Evolutionary conservation across 352 stramenopile genomes (phyloP), one percentile per base, ranked within the genome.

Genomic region (Phytophthora foliorum): DNA sequence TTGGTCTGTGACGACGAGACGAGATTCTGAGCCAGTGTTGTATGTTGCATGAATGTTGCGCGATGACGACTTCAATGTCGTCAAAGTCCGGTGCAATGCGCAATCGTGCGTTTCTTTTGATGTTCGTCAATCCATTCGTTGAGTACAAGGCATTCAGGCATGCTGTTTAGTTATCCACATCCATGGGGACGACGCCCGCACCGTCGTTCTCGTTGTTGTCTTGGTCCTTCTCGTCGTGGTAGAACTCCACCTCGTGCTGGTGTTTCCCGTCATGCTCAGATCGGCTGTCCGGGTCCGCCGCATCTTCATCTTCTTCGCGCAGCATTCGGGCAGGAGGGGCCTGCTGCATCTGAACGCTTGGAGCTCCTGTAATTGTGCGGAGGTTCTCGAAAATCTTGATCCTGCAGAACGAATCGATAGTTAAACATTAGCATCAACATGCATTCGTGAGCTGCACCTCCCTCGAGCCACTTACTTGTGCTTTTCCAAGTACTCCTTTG

Each of bases 321-420:
- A 93, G 63, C 73, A 91, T 89, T 36, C 72, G 76, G 13, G 69
- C 80, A 11, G 84, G 84, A 2, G 87, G 86, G 8, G 84, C 78
- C 52, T 88, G 71, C 5, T 71, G 79, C 85, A 95, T 93, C 48
- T 95, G 87, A 8, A 95, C 85, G 32, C 87, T 95, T 8, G 87
- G 87, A 8, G 87, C 87, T 3, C 87, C 87, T 8, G 81, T 86
- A 19, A 94, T 63, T 19, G 85, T 63, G n/a, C 81, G 77, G 16
- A 95, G 63, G 45, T 95, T 87, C 66, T 95, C 87, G 51, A 93
- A 93, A 31, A 95, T 92, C 63, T 92, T 92, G 60, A 90, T 78
- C 57, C 85, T 94, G 55, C 13, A 70, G 22, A n/a, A 49, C 29
- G 64, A 67, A n/a, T 41, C 13, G 34, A 41, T n/a, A 74, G 39